Percentiles rank a stretch among this genome's conserved stretches.
These are phyloP conservation scores for Edaphochlamys debaryana DNA, from an alignment of 139 green algal genomes.

Conservation along the genomic window DNA sequence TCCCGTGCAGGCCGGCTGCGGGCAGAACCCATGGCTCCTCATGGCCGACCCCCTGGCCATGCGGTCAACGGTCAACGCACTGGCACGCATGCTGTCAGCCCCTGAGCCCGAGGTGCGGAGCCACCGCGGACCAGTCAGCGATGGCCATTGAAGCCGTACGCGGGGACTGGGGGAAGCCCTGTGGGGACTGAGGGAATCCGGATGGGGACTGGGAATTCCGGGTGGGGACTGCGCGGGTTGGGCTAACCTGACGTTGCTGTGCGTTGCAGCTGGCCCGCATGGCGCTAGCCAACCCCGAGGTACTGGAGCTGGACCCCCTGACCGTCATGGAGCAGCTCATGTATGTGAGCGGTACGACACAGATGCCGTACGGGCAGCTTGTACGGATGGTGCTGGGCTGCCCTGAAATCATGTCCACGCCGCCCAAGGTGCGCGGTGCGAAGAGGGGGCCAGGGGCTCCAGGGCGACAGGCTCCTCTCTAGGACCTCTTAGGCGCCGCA, in stretches of 20 bases:
- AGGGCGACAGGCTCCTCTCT: too few species aligned
- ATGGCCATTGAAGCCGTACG: not conserved
- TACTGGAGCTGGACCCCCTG: conserved; percentile 9
- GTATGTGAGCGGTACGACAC: conserved; percentile 9
- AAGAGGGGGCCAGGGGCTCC: too few species aligned
- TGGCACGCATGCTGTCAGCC: conserved; percentile 4
- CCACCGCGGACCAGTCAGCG: not conserved
- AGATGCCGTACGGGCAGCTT: not conserved
- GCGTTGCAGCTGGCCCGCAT: not conserved
- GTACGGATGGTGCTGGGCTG: not conserved
- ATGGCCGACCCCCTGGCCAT: conserved; percentile 2
- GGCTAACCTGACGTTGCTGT: not conserved
- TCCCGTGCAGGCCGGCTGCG: not conserved
- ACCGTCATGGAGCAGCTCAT: conserved; percentile 7
- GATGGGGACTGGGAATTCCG: too few species aligned
- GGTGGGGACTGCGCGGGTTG: too few species aligned
- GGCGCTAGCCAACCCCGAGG: conserved; percentile 8
- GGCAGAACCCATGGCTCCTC: conserved; percentile 16
- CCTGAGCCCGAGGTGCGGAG: not conserved
- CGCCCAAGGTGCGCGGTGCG: too few species aligned
- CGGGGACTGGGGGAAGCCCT: not conserved
- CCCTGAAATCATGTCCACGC: not conserved
- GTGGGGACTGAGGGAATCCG: too few species aligned
- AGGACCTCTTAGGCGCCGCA: too few species aligned
- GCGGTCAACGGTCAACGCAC: not conserved